Conservation (phyloP, 2,329 filamentous ascomycete genomes). For the Gaeumannomyces tritici region DNA sequence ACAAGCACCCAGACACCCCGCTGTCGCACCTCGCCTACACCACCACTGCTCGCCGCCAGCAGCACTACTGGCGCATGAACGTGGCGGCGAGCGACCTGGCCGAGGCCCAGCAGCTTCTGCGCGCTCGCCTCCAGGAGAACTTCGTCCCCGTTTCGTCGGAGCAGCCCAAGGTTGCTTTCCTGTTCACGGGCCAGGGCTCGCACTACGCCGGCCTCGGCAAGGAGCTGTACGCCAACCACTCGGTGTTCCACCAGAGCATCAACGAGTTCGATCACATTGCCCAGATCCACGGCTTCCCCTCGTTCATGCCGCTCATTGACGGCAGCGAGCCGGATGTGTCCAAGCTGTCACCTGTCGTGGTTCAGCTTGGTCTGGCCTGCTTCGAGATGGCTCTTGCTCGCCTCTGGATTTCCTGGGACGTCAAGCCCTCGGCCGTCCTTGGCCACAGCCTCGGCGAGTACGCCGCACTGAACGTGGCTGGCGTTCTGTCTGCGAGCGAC, state of each 20-base stretch:
- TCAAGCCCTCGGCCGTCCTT: conserved; percentile 43
- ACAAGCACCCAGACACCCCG: conserved; percentile 38
- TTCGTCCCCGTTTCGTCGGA: conserved; percentile 31
- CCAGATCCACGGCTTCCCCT: conserved; percentile 42
- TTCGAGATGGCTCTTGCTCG: conserved; percentile 48
- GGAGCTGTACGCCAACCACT: conserved; percentile 36
- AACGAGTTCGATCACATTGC: conserved; percentile 47
- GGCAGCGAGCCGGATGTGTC: conserved; percentile 31
- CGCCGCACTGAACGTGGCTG: conserved; percentile 60
- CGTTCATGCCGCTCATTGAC: conserved; percentile 42
- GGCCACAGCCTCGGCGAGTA: conserved; percentile 65
- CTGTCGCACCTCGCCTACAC: conserved; percentile 55
- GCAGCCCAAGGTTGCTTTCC: conserved; percentile 38
- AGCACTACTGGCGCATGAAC: conserved; percentile 47
- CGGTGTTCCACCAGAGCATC: conserved; percentile 40
- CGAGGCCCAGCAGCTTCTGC: conserved; percentile 32
- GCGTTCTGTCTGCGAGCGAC: conserved; percentile 61
- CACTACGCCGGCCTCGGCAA: conserved; percentile 41
- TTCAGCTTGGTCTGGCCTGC: conserved; percentile 44
- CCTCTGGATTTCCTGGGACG: conserved; percentile 47
- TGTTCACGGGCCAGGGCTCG: conserved; percentile 48
- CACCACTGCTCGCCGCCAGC: conserved; percentile 55
- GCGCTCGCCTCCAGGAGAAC: conserved; percentile 29
- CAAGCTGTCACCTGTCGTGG: conserved; percentile 37
- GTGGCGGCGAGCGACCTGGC: conserved; percentile 29